Evolutionary conservation across 2,329 filamentous ascomycete genomes (phyloP), one percentile per base, ranked within the genome.

Genomic region (Thielaviopsis punctulata): DNA sequence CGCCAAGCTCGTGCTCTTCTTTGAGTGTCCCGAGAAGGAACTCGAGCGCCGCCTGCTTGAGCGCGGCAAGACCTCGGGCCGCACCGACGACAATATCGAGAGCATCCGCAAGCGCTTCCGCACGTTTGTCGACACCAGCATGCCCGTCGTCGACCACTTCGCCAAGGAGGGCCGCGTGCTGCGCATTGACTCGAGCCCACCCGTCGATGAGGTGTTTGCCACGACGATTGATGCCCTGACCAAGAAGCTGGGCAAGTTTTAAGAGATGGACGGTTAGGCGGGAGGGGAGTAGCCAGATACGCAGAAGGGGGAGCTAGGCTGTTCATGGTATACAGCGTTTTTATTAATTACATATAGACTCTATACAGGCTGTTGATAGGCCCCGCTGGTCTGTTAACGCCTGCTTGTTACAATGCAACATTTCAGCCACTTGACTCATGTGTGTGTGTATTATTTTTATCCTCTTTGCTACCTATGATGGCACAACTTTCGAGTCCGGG

Each of bases 31-130:
- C 6, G 92, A 96, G 72, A 75, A 79, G 49, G 83, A 87, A 61
- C 92, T 98, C 86, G 77, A 90, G 72, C 68, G 75, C 62, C 77
- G 90, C 25, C 70, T 98, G 58, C 69, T 96, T 58, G 83, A 95
- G 71, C 77, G 90, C 49, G 92, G 90, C 57, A 86, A 95, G 80
- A 96, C 90, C 15, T 89, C 84, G 62, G 92, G 92, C 43, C 77
- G 92, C 58, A 73, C 83, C 49, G 92, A 98, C 67, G 92, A 98
- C 70, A 98, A 98, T 65, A 83, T 80, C 52, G 92, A 95, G 69
- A 88, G 82, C 62, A 98, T 96, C 66, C 83, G 85, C 71, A 98
- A 98, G 81, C 79, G 92, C 53, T 98, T 98, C 75, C 81, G 80
- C 63, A 89, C 84, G 3, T 98, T 96, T 64, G 72, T 93, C 60